Percentiles rank a stretch among this genome's conserved stretches.
Evolutionary conservation across 1,284 basidiomycete genomes (phyloP).

Genomic region (Marasmius sp.): DNA sequence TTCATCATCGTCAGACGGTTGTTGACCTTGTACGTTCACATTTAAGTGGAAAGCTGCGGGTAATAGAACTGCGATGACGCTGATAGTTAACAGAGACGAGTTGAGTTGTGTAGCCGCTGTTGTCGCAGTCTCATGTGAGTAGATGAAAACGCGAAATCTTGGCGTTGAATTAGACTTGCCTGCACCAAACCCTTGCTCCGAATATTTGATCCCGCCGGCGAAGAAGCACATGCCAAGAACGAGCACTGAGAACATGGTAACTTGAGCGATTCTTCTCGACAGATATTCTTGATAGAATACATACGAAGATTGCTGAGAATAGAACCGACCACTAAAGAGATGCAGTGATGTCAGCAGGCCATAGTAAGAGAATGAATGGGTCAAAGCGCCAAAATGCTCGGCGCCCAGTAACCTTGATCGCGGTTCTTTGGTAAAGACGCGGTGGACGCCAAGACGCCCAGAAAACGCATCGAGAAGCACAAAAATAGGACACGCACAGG

Average conservation of each 20-base stretch:
- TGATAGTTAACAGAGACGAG: slow-evolving; percentile 76
- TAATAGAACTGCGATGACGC: slow-evolving; percentile 78
- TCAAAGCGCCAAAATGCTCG: neutral
- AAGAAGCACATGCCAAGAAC: slow-evolving; percentile 85
- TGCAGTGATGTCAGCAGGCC: slow-evolving; percentile 7
- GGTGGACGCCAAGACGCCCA: neutral
- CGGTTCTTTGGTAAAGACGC: neutral
- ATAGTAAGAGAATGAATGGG: neutral
- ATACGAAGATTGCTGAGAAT: slow-evolving; percentile 79
- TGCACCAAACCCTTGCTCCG: slow-evolving; percentile 72
- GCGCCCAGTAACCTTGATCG: neutral
- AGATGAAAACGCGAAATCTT: neutral
- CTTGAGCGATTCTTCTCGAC: neutral
- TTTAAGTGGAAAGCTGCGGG: slow-evolving; percentile 67
- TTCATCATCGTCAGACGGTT: slow-evolving; percentile 28
- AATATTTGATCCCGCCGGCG: slow-evolving; percentile 65
- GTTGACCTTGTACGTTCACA: slow-evolving; percentile 21
- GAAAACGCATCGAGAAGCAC: neutral
- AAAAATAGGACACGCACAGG: slow-evolving; percentile 50
- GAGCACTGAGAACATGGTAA: slow-evolving; percentile 50
- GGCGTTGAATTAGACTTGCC: slow-evolving; percentile 39
- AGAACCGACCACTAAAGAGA: slow-evolving; percentile 70
- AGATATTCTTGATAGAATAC: slow-evolving; percentile 9
- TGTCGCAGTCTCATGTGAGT: slow-evolving; percentile 4
- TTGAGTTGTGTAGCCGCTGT: slow-evolving; percentile 77